Conservation (phyloP, 257 asterid genomes). For the Ehretia macrophylla region DNA sequence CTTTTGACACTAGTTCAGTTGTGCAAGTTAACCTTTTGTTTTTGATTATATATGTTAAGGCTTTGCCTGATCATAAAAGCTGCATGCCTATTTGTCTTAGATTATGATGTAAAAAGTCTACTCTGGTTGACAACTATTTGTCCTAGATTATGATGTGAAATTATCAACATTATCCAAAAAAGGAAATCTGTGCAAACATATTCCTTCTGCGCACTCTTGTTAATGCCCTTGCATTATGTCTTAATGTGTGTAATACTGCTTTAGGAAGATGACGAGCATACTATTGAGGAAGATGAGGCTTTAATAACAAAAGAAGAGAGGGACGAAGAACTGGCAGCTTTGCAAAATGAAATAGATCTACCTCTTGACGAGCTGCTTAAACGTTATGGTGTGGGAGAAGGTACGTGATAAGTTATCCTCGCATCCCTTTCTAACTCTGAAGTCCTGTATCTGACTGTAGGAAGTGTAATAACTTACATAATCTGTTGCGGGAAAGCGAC, state of each 20-base stretch:
- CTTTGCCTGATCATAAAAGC: too few species aligned
- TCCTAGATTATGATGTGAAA: too few species aligned
- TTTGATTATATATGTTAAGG: too few species aligned
- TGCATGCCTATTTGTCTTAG: too few species aligned
- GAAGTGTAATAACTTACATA: too few species aligned
- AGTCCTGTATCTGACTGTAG: background rate
- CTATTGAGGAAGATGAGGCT: constrained; percentile 94
- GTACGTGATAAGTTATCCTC: constrained; percentile 31
- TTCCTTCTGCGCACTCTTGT: background rate
- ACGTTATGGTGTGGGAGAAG: constrained; percentile 61
- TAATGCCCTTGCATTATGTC: background rate
- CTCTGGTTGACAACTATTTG: too few species aligned
- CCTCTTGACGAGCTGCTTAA: constrained; percentile 87
- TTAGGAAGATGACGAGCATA: constrained; percentile 99
- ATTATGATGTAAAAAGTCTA: too few species aligned
- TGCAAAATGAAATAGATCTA: constrained; percentile 73
- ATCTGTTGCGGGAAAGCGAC: too few species aligned
- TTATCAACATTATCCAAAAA: background rate
- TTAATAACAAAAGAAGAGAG: constrained; percentile 90
- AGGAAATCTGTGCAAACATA: background rate
- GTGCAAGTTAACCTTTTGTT: background rate
- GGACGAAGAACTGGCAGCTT: constrained; percentile 84
- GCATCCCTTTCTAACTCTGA: constrained; percentile 6
- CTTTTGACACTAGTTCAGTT: background rate
- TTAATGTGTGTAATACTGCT: constrained; percentile 25